Evolutionary conservation across 148 eudicot genomes (phyloP).

Genomic region (Polygonum maritimum): DNA sequence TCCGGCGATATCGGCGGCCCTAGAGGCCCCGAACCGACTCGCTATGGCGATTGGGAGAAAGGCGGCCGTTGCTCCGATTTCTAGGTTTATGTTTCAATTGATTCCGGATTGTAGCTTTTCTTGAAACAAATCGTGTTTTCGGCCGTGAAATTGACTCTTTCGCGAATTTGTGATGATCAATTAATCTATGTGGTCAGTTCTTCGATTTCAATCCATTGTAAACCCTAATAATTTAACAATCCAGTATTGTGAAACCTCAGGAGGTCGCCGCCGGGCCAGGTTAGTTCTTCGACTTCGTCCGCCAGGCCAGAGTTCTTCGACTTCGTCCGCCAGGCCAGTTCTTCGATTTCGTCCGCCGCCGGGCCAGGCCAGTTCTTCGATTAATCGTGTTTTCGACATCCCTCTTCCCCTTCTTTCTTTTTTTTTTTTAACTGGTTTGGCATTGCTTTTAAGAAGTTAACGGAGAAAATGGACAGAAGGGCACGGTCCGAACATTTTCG

Average conservation of each 20-base stretch:
- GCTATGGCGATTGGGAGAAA: slow-evolving; percentile 87
- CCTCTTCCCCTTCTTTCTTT: too few relatives aligned
- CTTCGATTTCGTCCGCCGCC: too few relatives aligned
- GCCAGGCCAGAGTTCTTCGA: too few relatives aligned
- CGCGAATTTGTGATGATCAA: neutral
- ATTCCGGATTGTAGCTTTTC: neutral
- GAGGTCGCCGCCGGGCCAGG: too few relatives aligned
- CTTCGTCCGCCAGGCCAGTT: too few relatives aligned
- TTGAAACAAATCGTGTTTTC: slow-evolving; percentile 3
- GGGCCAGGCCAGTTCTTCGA: too few relatives aligned
- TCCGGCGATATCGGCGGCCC: slow-evolving; percentile 96
- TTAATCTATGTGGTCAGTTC: neutral
- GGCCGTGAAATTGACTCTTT: neutral
- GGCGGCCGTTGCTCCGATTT: slow-evolving; percentile 90
- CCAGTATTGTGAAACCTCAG: neutral
- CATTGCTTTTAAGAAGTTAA: too few relatives aligned
- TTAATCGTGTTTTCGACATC: too few relatives aligned
- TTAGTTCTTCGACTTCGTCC: too few relatives aligned
- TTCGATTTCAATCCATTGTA: neutral
- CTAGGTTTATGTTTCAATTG: slow-evolving; percentile 14
- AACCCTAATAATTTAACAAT: slow-evolving; percentile 1
- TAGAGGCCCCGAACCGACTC: slow-evolving; percentile 85
- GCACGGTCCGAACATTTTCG: too few relatives aligned
- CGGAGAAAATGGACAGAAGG: too few relatives aligned
- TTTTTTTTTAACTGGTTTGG: too few relatives aligned